A percentile compares a stretch with the other conserved stretches of the same genome.
phyloP scores from a whole-genome alignment of 1,284 basidiomycete species.

The Cronartium ribicola region DNA sequence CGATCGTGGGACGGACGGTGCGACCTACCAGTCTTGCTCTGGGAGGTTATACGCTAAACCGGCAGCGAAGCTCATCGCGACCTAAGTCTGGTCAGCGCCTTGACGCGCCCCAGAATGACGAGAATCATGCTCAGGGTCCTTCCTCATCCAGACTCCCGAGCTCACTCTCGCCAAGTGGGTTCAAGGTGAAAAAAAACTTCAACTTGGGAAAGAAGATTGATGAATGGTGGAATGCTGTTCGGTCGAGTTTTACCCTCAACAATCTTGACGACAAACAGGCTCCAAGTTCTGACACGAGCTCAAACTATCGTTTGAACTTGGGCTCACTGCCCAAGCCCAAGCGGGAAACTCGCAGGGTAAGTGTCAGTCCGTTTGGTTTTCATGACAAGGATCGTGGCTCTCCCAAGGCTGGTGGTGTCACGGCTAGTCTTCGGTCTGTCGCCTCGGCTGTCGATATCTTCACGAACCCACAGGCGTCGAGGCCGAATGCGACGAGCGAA shows the following conservation, averaged over 20 bases:
- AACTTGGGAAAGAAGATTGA: conserved; percentile 54
- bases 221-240: conserved; percentile 56
- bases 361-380: not conserved
- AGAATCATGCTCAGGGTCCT: not conserved
- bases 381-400: not conserved
- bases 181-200: conserved; percentile 58
- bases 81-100: conserved; percentile 1
- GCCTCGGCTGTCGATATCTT: conserved; percentile 1
- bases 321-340: not conserved
- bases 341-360: not conserved
- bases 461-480: not conserved
- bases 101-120: conserved; percentile 17
- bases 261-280: conserved; percentile 43
- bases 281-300: conserved; percentile 13
- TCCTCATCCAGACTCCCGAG: conserved; percentile 6
- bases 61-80: conserved; percentile 2
- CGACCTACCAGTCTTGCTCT: not conserved
- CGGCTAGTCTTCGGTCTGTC: not conserved
- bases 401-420: not conserved
- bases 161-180: not conserved
- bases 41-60: not conserved
- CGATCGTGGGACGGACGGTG: not conserved
- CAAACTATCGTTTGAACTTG: conserved; percentile 22
- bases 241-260: conserved; percentile 52
- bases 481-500: not conserved